Percentiles rank a stretch among this genome's conserved stretches.
Conservation (phyloP, 2,329 filamentous ascomycete genomes). For the Phoma sp. region DNA sequence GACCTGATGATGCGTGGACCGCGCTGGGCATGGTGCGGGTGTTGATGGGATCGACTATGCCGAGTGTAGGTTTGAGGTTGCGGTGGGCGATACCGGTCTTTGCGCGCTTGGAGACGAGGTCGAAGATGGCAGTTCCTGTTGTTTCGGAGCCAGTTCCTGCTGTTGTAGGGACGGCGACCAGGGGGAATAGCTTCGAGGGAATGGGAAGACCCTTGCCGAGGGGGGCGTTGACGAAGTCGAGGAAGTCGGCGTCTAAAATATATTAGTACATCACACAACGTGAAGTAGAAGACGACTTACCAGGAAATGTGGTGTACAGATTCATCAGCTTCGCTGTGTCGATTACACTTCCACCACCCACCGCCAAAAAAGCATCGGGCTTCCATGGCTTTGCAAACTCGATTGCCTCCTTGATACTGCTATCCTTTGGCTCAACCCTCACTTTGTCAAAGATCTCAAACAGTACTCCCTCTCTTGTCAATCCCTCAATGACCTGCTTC, state of each 20-base stretch:
- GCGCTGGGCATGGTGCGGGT: conserved; percentile 95
- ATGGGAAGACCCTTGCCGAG: conserved; percentile 84
- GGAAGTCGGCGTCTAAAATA: conserved; percentile 77
- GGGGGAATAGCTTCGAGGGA: conserved; percentile 72
- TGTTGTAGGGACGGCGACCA: conserved; percentile 85
- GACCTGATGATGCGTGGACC: conserved; percentile 87
- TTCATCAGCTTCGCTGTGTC: conserved; percentile 99
- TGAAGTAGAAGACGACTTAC: conserved; percentile 22
- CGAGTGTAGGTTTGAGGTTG: conserved; percentile 92
- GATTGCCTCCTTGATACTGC: conserved; percentile 88
- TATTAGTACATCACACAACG: conserved; percentile 2
- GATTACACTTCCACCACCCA: conserved; percentile 92
- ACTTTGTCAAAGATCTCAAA: conserved; percentile 84
- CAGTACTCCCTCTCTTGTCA: conserved; percentile 78
- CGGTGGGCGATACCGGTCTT: conserved; percentile 97
- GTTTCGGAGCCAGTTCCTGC: conserved; percentile 92
- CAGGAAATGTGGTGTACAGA: conserved; percentile 84
- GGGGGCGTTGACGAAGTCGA: conserved; percentile 97
- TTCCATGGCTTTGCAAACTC: conserved; percentile 80
- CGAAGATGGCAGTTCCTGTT: conserved; percentile 97
- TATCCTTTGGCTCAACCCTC: conserved; percentile 92
- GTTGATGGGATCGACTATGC: conserved; percentile 86
- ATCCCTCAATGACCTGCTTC: conserved; percentile 83
- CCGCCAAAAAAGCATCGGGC: conserved; percentile 90
- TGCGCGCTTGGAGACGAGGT: conserved; percentile 84